Evolutionary conservation across 345 rosid species (phyloP).

Genomic region (Nasturtium officinale): DNA sequence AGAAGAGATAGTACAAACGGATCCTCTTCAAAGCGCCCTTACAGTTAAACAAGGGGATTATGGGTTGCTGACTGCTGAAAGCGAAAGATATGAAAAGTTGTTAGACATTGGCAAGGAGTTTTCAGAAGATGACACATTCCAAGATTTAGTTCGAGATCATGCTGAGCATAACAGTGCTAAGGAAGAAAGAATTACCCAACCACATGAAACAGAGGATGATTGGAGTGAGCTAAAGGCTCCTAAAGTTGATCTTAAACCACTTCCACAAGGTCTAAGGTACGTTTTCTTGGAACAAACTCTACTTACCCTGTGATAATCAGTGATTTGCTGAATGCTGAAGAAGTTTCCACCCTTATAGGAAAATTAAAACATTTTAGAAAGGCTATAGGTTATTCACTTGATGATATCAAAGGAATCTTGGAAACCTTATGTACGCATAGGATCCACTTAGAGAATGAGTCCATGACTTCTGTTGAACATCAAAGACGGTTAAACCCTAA

Average conservation of each 20-base stretch:
- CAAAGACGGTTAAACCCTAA: background rate
- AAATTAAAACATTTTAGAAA: background rate
- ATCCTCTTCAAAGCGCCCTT: too few species aligned
- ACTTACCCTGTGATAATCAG: background rate
- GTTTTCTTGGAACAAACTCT: background rate
- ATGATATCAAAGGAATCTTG: background rate
- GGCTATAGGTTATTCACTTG: background rate
- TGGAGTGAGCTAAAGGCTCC: background rate
- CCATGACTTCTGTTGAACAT: background rate
- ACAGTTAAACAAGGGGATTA: too few species aligned
- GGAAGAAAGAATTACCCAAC: too few species aligned
- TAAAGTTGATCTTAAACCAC: background rate
- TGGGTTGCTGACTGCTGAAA: too few species aligned
- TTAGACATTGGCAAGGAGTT: too few species aligned
- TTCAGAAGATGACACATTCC: too few species aligned
- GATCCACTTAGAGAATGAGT: background rate
- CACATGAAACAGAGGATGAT: too few species aligned
- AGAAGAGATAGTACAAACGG: too few species aligned
- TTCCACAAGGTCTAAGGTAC: background rate
- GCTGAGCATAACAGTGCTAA: too few species aligned
- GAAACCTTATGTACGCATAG: background rate
- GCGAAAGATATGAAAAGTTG: too few species aligned
- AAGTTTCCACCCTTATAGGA: background rate
- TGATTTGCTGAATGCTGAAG: background rate
- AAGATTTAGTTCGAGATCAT: too few species aligned